Evolutionary conservation across 345 rosid genomes (phyloP).

Genomic region (Noccaea caerulescens): DNA sequence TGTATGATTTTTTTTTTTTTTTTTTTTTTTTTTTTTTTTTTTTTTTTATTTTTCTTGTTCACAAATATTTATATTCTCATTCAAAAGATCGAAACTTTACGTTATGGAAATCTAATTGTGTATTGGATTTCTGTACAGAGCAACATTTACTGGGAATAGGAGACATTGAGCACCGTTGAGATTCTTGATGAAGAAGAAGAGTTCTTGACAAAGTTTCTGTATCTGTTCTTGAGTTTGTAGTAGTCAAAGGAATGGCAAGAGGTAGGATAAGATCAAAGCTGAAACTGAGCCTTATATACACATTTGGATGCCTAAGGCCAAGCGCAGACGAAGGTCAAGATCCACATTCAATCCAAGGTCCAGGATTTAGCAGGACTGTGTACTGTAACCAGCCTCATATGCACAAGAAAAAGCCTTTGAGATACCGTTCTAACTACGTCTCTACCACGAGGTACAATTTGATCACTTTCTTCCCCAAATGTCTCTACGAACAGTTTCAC

Average conservation of each 20-base stretch:
- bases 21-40: neutral
- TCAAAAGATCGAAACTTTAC: neutral
- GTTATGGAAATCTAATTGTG: constrained; percentile 17
- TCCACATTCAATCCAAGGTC: constrained; percentile 68
- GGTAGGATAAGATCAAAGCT: constrained; percentile 80
- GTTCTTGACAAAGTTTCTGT: constrained; percentile 21
- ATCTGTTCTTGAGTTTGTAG: constrained; percentile 9
- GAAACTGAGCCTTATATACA: constrained; percentile 63
- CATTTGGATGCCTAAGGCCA: constrained; percentile 80
- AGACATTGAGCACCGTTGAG: constrained; percentile 14
- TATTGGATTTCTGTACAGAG: constrained; percentile 19
- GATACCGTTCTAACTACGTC: constrained; percentile 75
- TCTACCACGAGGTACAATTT: constrained; percentile 87
- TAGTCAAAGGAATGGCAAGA: constrained; percentile 58
- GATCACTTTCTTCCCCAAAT: constrained; percentile 79
- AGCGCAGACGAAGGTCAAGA: constrained; percentile 48
- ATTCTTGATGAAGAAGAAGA: constrained; percentile 34
- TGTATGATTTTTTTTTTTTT: neutral
- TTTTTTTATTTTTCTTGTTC: neutral
- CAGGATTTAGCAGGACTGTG: constrained; percentile 72
- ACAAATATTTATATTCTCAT: neutral
- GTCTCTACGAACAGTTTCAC: constrained; percentile 88
- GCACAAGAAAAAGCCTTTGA: constrained; percentile 72
- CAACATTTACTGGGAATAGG: neutral
- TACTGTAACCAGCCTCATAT: constrained; percentile 74